Evolutionary conservation across 192 early-diverging fungal genomes (phyloP).

Genomic region (Mortierella hygrophila): DNA sequence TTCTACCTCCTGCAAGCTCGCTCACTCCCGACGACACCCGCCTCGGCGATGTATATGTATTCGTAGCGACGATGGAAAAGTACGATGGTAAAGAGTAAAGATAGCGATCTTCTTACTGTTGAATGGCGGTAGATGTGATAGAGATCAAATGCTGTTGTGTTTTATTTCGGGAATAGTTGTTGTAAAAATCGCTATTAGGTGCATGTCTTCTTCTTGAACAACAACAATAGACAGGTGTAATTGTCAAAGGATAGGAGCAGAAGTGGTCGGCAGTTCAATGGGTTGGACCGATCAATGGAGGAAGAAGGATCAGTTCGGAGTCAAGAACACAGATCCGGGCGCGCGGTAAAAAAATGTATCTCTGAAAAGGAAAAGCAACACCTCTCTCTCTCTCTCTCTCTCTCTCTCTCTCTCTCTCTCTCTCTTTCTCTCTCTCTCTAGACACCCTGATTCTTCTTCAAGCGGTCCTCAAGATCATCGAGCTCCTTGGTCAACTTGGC

Average conservation of each 20-base stretch:
- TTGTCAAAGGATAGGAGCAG: background rate
- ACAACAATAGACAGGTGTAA: background rate
- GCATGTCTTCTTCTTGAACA: background rate
- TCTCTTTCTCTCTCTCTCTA: background rate
- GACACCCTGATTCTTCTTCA: slow-evolving; percentile 37
- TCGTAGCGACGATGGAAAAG: background rate
- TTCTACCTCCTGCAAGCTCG: background rate
- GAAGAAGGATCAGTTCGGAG: background rate
- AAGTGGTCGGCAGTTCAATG: background rate
- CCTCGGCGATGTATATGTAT: background rate
- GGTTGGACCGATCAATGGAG: background rate
- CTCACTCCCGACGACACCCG: background rate
- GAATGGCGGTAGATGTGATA: background rate
- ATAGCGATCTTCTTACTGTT: background rate
- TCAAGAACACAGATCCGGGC: background rate
- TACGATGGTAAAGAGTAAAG: background rate
- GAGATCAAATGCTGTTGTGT: background rate
- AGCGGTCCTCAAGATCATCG: slow-evolving; percentile 41
- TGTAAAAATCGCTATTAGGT: background rate
- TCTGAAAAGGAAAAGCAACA: background rate
- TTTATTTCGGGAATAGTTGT: background rate
- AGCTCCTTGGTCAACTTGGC: slow-evolving; percentile 50
- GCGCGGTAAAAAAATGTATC: background rate
- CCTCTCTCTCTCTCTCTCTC: too few species aligned
- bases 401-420: too few species aligned